Evolutionary conservation across 2,329 filamentous ascomycete genomes (phyloP), one percentile per base, ranked within the genome.

Genomic region (Colletotrichum paranaense): DNA sequence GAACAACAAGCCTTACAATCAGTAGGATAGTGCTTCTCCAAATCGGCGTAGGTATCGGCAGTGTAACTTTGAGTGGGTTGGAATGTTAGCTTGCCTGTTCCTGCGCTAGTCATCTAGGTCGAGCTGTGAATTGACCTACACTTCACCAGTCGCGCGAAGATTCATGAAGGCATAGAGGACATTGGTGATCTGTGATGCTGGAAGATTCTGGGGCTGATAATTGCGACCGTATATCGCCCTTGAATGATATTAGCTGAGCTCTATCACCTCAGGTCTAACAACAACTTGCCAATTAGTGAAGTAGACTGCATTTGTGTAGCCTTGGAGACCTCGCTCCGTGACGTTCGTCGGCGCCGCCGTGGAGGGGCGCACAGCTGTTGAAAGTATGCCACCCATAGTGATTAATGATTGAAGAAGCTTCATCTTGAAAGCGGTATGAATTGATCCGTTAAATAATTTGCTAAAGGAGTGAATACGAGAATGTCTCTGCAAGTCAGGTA

Each of bases 81-180:
- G 4, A 7, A 3, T 7, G 2, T 9, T 4, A 22, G 16, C 16
- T 28, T 19, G 24, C 38, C 8, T 67, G 30, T 46, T 57, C 6
- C 8, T 24, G 5, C 1, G 22, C 63, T 22, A 56, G 73, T 66
- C 22, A 1, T 49, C 19, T 22, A 16, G 32, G 16, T 28, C 7
- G 14, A 12, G 26, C 1, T 12, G 14, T 2, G 12, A 19, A 14
- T 1, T 5, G 14, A 16, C 87, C 79, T 88, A 92, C 83, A 96
- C 93, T 77, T 94, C 92, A 42, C 95, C 95, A 66, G 92, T 89
- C 0, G 89, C 80, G 9, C 86, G 86, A 22, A 97, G 82, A 79
- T 97, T 95, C 78, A 94, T 93, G 82, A 98, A 98, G 2, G 95
- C 89, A 78, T 90, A 97, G 2, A 97, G 87, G 1, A 97, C 86